Evolutionary conservation across 192 early-diverging fungal genomes (phyloP).

Genomic region (Neocallimastix lanati): DNA sequence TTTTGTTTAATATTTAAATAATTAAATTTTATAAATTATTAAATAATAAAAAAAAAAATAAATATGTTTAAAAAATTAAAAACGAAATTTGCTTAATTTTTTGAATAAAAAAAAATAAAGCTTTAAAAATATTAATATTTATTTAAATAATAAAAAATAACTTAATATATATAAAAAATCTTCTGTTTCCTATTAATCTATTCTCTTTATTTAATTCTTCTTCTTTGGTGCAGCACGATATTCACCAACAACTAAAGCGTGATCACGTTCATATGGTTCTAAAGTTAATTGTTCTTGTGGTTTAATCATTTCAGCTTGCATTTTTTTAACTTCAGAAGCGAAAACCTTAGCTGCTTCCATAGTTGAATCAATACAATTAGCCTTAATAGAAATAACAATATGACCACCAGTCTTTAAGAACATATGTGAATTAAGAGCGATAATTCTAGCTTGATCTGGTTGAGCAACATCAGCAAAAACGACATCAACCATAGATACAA

Average conservation of each 20-base stretch:
- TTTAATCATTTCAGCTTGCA: slow-evolving; percentile 71
- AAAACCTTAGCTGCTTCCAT: slow-evolving; percentile 90
- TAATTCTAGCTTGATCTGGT: slow-evolving; percentile 98
- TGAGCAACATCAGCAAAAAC: slow-evolving; percentile 99
- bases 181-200: neutral
- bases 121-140: too few relatives aligned
- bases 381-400: slow-evolving; percentile 98
- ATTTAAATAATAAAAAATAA: too few relatives aligned
- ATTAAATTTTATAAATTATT: too few relatives aligned
- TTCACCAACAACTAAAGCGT: neutral
- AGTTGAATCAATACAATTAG: slow-evolving; percentile 99
- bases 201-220: neutral
- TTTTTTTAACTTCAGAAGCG: slow-evolving; percentile 90
- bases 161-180: too few relatives aligned
- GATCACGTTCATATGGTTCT: neutral
- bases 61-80: too few relatives aligned
- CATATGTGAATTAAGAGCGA: slow-evolving; percentile 89
- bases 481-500: slow-evolving; percentile 94
- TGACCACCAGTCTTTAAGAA: slow-evolving; percentile 94
- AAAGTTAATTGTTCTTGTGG: slow-evolving; percentile 65
- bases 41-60: too few relatives aligned
- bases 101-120: too few relatives aligned
- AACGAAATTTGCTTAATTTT: too few relatives aligned
- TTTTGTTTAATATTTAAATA: too few relatives aligned
- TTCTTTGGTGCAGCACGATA: neutral